Evolutionary conservation across 148 eudicot species (phyloP).

Genomic region (Silene conica): DNA sequence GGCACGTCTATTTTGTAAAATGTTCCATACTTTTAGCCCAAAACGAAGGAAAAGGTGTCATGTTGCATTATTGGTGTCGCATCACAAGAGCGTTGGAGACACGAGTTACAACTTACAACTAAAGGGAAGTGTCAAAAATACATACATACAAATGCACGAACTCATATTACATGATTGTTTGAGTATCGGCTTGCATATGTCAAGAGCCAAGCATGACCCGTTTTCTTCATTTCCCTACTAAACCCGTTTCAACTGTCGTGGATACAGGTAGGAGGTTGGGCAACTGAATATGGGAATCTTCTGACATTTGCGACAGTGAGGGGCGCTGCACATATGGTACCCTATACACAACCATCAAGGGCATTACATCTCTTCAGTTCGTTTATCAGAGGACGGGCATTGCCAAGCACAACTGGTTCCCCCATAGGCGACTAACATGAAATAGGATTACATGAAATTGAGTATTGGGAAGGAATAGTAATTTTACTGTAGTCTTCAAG

Average conservation of each 20-base stretch:
- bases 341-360: slow-evolving; percentile 88
- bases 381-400: slow-evolving; percentile 50
- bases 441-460: background rate
- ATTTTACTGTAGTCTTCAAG: background rate
- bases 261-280: slow-evolving; percentile 91
- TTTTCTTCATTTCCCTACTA: background rate
- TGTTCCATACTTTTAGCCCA: background rate
- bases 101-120: background rate
- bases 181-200: background rate
- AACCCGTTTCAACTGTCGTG: background rate
- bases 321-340: slow-evolving; percentile 99
- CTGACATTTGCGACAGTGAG: slow-evolving; percentile 88
- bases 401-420: slow-evolving; percentile 59
- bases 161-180: background rate
- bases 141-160: background rate
- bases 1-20: background rate
- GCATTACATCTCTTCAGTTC: slow-evolving; percentile 89
- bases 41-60: background rate
- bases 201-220: background rate
- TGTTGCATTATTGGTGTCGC: background rate
- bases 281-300: slow-evolving; percentile 75
- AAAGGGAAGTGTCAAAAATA: background rate
- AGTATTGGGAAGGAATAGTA: background rate
- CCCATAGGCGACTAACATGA: slow-evolving; percentile 33
- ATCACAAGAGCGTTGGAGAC: background rate